Evolutionary conservation across 163 green algal species (phyloP).

Genomic region (Trebouxiophyceae sp.): DNA sequence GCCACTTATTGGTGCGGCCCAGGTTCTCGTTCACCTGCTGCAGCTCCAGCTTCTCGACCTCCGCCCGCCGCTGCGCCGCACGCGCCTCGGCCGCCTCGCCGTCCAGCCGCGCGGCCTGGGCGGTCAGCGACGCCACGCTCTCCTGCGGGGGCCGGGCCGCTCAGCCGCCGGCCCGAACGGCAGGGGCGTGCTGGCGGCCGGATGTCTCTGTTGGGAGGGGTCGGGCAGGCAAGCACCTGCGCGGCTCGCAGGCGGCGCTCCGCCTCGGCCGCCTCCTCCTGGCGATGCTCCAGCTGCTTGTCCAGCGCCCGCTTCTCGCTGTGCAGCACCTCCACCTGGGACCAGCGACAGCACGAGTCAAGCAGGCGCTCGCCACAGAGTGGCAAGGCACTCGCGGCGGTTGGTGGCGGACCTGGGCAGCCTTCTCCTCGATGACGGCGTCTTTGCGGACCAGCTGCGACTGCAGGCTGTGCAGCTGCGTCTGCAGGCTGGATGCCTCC

Average conservation of each 20-base stretch:
- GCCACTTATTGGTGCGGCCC: constrained; percentile 48
- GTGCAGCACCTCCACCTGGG: constrained; percentile 17
- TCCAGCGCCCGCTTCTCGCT: constrained; percentile 28
- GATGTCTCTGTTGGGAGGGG: no score
- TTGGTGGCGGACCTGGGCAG: constrained; percentile 17
- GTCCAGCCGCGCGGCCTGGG: constrained; percentile 24
- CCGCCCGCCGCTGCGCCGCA: constrained; percentile 17
- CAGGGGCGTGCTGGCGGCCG: no score
- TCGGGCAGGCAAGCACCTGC: no score
- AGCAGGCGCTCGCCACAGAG: not conserved
- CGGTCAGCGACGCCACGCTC: constrained; percentile 30
- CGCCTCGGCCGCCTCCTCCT: constrained; percentile 44
- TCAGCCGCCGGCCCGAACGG: no score
- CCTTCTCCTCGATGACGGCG: constrained; percentile 19
- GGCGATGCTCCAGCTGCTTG: constrained; percentile 25
- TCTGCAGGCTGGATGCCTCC: not conserved
- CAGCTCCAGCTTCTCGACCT: constrained; percentile 19
- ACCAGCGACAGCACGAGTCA: not conserved
- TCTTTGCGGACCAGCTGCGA: constrained; percentile 29
- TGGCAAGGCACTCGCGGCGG: not conserved
- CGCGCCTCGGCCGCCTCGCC: constrained; percentile 29
- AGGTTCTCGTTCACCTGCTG: constrained; percentile 57
- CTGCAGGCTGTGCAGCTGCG: constrained; percentile 23
- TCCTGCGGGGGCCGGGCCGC: no score
- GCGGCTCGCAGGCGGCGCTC: constrained; percentile 35